Percentiles rank a stretch among this genome's conserved stretches.
Conservation (phyloP, 352 stramenopile genomes). For the Hyaloperonospora arabidopsidis region DNA sequence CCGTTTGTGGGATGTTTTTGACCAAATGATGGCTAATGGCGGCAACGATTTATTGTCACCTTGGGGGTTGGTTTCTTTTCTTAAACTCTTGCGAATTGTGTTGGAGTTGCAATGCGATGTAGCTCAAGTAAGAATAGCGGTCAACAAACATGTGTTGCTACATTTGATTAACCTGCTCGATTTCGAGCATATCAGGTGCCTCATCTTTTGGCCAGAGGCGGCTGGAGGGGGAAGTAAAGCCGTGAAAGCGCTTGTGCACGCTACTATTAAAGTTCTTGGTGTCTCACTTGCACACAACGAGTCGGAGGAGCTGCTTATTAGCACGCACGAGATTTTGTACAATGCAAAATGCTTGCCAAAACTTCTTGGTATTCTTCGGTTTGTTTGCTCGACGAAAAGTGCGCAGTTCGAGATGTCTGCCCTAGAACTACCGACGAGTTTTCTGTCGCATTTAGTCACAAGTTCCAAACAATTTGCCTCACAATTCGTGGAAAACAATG, state of each 20-base stretch:
- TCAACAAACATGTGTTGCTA: slow-evolving; percentile 53
- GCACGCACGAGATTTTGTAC: slow-evolving; percentile 68
- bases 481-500: slow-evolving; percentile 68
- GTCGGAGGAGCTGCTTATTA: slow-evolving; percentile 55
- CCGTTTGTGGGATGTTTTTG: slow-evolving; percentile 45
- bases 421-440: slow-evolving; percentile 65
- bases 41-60: slow-evolving; percentile 68
- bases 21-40: slow-evolving; percentile 35
- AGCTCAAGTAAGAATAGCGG: slow-evolving; percentile 30
- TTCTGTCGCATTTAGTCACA: slow-evolving; percentile 76
- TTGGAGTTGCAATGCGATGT: slow-evolving; percentile 54
- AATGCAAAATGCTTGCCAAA: slow-evolving; percentile 58
- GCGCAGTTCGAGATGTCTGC: slow-evolving; percentile 50
- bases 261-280: slow-evolving; percentile 78
- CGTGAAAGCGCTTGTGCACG: slow-evolving; percentile 74
- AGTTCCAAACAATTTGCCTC: slow-evolving; percentile 77
- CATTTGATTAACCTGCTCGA: slow-evolving; percentile 54
- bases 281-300: slow-evolving; percentile 69
- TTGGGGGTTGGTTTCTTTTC: slow-evolving; percentile 76
- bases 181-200: slow-evolving; percentile 44
- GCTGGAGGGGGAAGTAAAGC: slow-evolving; percentile 71
- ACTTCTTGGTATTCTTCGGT: slow-evolving; percentile 53
- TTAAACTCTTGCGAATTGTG: slow-evolving; percentile 73
- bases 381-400: slow-evolving; percentile 48
- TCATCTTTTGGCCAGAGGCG: slow-evolving; percentile 71